Base-by-base conservation (phyloP, 2,329 filamentous ascomycete genomes). In the Microdochium nivale region DNA sequence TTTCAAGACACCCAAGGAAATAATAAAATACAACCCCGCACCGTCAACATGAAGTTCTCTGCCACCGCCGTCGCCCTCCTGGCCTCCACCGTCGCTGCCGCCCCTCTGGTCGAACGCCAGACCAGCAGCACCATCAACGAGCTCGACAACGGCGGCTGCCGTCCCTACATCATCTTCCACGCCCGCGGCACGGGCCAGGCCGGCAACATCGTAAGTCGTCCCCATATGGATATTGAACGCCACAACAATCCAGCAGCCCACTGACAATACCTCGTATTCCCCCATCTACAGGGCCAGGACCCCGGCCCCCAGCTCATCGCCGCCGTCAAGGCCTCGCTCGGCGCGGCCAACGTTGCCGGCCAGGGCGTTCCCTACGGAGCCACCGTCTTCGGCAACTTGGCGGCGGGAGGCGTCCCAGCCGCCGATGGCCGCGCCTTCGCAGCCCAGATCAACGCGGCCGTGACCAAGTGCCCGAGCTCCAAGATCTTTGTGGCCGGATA, bases 401-500 rank as follows among this genome's bases (percentile, higher is more conserved):
- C 60, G 0, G 54, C 60, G 2, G 52, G 60, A 11, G 64, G 66
- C 25, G 66, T 65, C 3, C 55, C 63, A 14, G 37, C 52, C 1
- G 19, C 10, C 10, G 59, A 61, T 16, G 66, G 68, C 48, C 46
- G 54, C 3, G 59, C 55, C 11, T 66, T 66, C 7, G 60, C 60
- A 8, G 50, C 55, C 8, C 58, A 66, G 35, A 62, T 70, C 52
- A 51, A 61, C 11, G 46, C 62, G 46, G 64, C 67, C 2, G 52
- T 55, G 24, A 55, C 53, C 23, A 60, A 64, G 47, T 70, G 68
- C 52, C 66, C 66, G 0, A 56, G 62, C 9, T 56, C 66, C 2
- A 58, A 65, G 49, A 64, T 70, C 48, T 61, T 68, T 3, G 65
- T 67, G 1, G 62, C 62, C 51, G 67, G 67, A 47, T 58, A 55